phyloP scores from a whole-genome alignment of 805 yeast genomes.

The Saturnispora saitoi region DNA sequence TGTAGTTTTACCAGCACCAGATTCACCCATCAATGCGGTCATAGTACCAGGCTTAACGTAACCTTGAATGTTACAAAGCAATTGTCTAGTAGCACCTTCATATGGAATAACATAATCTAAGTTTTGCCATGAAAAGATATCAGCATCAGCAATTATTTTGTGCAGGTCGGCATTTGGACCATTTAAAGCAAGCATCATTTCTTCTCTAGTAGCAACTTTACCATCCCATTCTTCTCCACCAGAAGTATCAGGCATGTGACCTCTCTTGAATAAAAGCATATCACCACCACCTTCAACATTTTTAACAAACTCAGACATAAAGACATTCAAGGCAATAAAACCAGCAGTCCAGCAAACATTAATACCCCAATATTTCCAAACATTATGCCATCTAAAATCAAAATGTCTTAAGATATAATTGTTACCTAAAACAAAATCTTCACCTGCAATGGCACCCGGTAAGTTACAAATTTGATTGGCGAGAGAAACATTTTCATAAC shows the following conservation, averaged over 20 bases:
- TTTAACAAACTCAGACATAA: slow-evolving; percentile 27
- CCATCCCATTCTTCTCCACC: slow-evolving; percentile 36
- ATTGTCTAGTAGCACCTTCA: slow-evolving; percentile 33
- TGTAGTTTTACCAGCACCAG: slow-evolving; percentile 58
- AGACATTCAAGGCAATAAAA: slow-evolving; percentile 27
- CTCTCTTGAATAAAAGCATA: slow-evolving; percentile 36
- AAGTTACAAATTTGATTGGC: slow-evolving; percentile 40
- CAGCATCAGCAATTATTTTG: slow-evolving; percentile 37
- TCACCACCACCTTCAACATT: slow-evolving; percentile 29
- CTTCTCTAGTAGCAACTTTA: slow-evolving; percentile 26
- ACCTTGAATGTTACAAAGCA: slow-evolving; percentile 37
- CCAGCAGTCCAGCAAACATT: slow-evolving; percentile 40
- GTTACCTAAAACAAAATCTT: slow-evolving; percentile 27
- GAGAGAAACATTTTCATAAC: slow-evolving; percentile 36
- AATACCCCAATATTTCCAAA: slow-evolving; percentile 41
- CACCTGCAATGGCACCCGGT: slow-evolving; percentile 36
- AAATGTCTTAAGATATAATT: slow-evolving; percentile 27
- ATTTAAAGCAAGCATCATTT: slow-evolving; percentile 23
- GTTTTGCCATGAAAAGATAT: slow-evolving; percentile 55
- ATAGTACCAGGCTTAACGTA: slow-evolving; percentile 43
- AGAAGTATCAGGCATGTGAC: slow-evolving; percentile 24
- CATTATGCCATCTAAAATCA: slow-evolving; percentile 32
- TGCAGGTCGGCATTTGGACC: slow-evolving; percentile 30
- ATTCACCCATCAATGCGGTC: slow-evolving; percentile 55
- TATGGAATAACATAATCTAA: slow-evolving; percentile 49